Evolutionary conservation across 345 rosid genomes (phyloP), one percentile per base, ranked within the genome.

Genomic region (Punica granatum): DNA sequence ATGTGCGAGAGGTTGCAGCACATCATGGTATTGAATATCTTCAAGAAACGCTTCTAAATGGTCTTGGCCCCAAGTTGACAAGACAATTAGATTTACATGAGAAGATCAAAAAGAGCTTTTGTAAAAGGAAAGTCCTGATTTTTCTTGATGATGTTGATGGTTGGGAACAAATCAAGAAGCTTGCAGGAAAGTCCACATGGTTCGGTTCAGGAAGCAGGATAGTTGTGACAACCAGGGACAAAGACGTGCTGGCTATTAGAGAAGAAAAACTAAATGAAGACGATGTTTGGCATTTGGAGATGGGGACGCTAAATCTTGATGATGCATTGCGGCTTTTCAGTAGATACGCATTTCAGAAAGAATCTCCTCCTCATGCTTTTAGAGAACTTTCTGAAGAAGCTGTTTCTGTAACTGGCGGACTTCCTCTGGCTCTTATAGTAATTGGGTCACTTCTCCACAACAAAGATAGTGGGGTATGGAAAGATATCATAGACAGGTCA

Each of bases 341-440:
- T 32, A 0, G 37, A 2, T 39, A 68, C 56, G 70, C 70, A 7
- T 68, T 68, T 33, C 0, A 3, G 7, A 13, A 12, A 36, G 64
- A 58, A 21, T 2, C 14, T 28, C 53, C 70, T 19, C 46, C 10
- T 12, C 10, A 3, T 14, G 51, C 71, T 58, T n/a, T n/a, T n/a
- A n/a, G n/a, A n/a, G n/a, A n/a, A n/a, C n/a, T n/a, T n/a, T n/a
- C n/a, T n/a, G n/a, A n/a, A n/a, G n/a, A n/a, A n/a, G n/a, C n/a
- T n/a, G n/a, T n/a, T n/a, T n/a, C n/a, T n/a, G n/a, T n/a, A n/a
- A n/a, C n/a, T n/a, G n/a, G n/a, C n/a, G n/a, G n/a, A n/a, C n/a
- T n/a, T n/a, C n/a, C n/a, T n/a, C 30, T 68, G 30, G 71, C 71
- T 21, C 36, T 68, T 4, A 13, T 56, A 42, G 53, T 58, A 19